Conservation (phyloP, 2,329 filamentous ascomycete species). For the Emergomyces pasteurianus region DNA sequence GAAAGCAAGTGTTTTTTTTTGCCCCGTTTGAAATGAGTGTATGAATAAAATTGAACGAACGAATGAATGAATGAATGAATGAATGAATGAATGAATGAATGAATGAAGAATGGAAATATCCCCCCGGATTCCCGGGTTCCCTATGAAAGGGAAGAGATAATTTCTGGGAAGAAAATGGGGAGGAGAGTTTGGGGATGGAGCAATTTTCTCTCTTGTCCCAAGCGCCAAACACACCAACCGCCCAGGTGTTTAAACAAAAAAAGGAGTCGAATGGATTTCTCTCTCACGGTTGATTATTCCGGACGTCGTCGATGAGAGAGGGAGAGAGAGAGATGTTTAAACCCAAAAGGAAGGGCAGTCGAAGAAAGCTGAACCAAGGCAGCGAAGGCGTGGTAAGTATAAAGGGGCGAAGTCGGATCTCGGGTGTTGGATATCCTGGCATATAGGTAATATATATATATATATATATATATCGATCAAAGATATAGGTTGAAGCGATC, state of each 20-base stretch:
- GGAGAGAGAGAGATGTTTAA: not conserved
- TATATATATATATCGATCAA: not conserved
- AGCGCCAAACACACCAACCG: not conserved
- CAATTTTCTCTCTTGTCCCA: not conserved
- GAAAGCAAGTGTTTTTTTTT: not conserved
- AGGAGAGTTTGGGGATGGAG: not conserved
- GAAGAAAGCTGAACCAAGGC: constrained; percentile 12
- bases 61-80: not conserved
- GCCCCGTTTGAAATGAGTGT: not conserved
- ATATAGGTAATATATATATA: not conserved
- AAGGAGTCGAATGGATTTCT: not conserved
- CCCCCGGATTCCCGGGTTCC: not conserved
- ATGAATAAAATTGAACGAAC: not conserved
- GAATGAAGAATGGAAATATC: not conserved
- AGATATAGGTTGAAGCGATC: not conserved
- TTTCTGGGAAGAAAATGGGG: not conserved
- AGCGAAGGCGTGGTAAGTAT: too few species aligned
- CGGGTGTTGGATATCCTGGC: not conserved
- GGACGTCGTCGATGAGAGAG: not conserved
- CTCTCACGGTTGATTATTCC: not conserved
- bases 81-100: not conserved
- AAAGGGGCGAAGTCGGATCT: not conserved
- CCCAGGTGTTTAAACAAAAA: too few species aligned
- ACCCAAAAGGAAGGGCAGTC: not conserved
- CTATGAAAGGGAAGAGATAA: not conserved